A percentile compares a stretch with the other conserved stretches of the same genome.
phyloP scores from a whole-genome alignment of 495 filamentous ascomycete species.

The Penicillium simplicissimum region DNA sequence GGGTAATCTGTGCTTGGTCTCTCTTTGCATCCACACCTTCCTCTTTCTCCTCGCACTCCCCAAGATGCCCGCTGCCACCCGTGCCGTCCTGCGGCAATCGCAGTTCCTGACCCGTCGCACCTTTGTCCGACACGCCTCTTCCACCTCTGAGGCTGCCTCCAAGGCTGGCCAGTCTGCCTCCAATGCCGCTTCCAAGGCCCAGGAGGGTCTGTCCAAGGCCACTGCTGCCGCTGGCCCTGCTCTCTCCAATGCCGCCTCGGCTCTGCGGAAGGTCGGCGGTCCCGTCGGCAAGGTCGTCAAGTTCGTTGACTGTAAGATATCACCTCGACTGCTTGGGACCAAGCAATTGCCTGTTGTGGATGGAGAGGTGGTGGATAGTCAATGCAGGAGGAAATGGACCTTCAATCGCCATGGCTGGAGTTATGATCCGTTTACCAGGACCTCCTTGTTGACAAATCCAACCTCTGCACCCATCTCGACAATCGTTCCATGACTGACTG shows the following conservation, averaged over 20 bases:
- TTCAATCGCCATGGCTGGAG: conserved; percentile 16
- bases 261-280: conserved; percentile 78
- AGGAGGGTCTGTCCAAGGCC: conserved; percentile 82
- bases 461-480: conserved; percentile 2
- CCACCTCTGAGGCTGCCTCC: conserved; percentile 66
- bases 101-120: conserved; percentile 58
- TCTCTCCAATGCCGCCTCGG: conserved; percentile 66
- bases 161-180: conserved; percentile 68
- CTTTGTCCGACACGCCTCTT: conserved; percentile 62
- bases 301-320: conserved; percentile 80
- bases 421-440: conserved; percentile 6
- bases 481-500: conserved; percentile 31
- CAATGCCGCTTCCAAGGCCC: conserved; percentile 71
- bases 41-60: conserved; percentile 28
- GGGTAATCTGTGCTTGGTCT: conserved; percentile 29
- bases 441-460: conserved; percentile 29
- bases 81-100: conserved; percentile 63
- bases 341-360: background rate
- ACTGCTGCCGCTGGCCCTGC: conserved; percentile 76
- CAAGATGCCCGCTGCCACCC: conserved; percentile 54
- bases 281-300: conserved; percentile 77
- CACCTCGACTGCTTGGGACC: background rate
- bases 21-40: conserved; percentile 30
- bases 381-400: background rate
- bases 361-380: conserved; percentile 2